These are phyloP conservation scores for Anacardium occidentale DNA, from an alignment of 345 rosid species.

Conservation along the genomic window DNA sequence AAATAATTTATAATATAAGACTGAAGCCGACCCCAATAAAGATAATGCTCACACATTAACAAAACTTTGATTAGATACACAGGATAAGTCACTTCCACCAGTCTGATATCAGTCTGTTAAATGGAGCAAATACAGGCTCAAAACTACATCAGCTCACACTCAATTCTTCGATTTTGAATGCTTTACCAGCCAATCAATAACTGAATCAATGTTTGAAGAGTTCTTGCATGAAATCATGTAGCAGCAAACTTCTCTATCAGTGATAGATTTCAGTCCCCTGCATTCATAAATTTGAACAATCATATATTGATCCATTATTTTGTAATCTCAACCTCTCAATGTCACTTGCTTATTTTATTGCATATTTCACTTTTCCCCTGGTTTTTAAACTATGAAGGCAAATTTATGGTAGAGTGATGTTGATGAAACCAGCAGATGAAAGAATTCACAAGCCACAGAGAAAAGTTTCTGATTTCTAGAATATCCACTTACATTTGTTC, in stretches of 20 bases:
- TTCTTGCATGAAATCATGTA: conserved; percentile 77
- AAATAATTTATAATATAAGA: conserved; percentile 1
- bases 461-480: background rate
- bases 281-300: conserved; percentile 2
- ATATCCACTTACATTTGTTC: conserved; percentile 51
- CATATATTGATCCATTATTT: background rate
- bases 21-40: conserved; percentile 15
- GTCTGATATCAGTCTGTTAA: conserved; percentile 6
- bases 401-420: background rate
- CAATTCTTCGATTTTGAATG: conserved; percentile 67
- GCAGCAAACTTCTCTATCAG: conserved; percentile 64
- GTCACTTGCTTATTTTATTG: background rate
- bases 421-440: background rate
- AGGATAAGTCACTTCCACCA: conserved; percentile 11
- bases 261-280: conserved; percentile 62
- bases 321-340: background rate
- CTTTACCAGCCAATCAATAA: conserved; percentile 73
- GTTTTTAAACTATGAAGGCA: background rate
- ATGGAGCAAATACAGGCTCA: background rate
- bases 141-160: conserved; percentile 20
- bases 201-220: conserved; percentile 65
- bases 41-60: conserved; percentile 17
- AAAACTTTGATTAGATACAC: conserved; percentile 22
- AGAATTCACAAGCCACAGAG: background rate
- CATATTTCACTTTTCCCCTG: background rate